Evolutionary conservation across 257 asterid genomes (phyloP).

Genomic region (Solanum chiquidenum): DNA sequence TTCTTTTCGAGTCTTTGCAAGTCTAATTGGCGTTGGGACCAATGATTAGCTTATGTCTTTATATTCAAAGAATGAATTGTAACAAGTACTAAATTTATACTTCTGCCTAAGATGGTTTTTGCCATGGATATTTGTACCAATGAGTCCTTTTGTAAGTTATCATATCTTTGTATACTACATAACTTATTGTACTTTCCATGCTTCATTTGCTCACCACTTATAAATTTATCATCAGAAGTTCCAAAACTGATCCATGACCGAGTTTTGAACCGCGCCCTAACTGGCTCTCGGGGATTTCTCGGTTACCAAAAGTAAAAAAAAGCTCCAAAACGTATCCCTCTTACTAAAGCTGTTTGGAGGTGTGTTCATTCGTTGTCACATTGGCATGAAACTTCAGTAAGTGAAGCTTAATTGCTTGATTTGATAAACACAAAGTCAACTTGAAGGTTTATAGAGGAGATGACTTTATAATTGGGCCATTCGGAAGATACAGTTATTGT

Average conservation of each 20-base stretch:
- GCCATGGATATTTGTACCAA: neutral
- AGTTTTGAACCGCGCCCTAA: neutral
- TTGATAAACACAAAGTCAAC: neutral
- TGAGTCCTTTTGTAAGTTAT: neutral
- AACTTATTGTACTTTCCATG: neutral
- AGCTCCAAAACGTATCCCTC: neutral
- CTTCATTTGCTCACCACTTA: neutral
- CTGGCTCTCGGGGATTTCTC: neutral
- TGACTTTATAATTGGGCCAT: neutral
- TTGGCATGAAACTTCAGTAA: neutral
- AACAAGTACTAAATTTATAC: neutral
- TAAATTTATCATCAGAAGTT: neutral
- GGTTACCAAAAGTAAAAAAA: neutral
- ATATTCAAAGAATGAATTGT: neutral
- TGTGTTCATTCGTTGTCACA: neutral
- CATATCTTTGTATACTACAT: neutral
- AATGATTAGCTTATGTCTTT: neutral
- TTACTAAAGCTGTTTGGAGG: neutral
- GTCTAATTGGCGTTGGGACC: neutral
- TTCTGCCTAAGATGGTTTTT: neutral
- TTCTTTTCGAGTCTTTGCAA: neutral
- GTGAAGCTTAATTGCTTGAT: neutral
- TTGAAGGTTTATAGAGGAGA: neutral
- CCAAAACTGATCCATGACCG: neutral
- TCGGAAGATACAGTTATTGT: neutral